Conservation (phyloP, 2,329 filamentous ascomycete genomes). For the Verticillium klebahnii region DNA sequence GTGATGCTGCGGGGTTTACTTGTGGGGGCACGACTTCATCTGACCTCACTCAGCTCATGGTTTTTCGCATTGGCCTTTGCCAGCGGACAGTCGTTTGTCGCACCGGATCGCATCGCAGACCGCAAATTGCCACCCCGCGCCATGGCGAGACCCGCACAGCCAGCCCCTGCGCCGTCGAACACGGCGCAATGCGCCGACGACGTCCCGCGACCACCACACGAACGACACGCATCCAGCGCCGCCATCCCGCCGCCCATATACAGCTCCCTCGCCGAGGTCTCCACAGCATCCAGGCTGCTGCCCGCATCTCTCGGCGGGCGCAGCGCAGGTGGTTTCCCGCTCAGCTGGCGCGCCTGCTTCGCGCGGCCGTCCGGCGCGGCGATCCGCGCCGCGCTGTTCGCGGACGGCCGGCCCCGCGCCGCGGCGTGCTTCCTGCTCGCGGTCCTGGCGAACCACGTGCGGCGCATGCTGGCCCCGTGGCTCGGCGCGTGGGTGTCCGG, state of each 20-base stretch:
- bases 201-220: neutral
- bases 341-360: neutral
- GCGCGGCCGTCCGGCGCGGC: neutral
- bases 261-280: neutral
- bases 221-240: neutral
- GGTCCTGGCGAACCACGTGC: constrained; percentile 33
- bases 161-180: neutral
- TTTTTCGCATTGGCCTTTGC: too few relatives aligned
- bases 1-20: neutral
- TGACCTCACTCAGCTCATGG: neutral
- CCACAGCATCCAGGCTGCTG: neutral
- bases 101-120: too few relatives aligned
- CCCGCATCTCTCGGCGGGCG: neutral
- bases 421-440: constrained; percentile 25
- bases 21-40: neutral
- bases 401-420: constrained; percentile 16
- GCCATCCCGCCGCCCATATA: neutral
- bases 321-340: neutral
- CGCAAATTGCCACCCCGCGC: too few relatives aligned
- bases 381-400: constrained; percentile 1
- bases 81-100: too few relatives aligned
- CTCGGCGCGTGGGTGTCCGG: constrained; percentile 23
- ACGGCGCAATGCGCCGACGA: too few relatives aligned
- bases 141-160: neutral
- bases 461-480: constrained; percentile 24